Conservation (phyloP, 176 grass and related monocot genomes). For the Zea luxurians region DNA sequence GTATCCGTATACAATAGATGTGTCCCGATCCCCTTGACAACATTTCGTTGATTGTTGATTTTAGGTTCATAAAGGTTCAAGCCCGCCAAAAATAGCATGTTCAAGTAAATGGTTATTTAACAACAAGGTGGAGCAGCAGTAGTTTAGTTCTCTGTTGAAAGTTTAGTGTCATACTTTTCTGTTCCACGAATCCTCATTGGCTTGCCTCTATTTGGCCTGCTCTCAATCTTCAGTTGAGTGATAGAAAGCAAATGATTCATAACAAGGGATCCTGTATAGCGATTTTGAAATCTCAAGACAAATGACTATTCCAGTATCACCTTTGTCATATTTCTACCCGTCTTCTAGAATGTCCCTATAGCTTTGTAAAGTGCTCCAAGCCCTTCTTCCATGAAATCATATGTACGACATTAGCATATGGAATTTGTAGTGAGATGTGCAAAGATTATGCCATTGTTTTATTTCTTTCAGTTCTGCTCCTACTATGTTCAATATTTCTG, state of each 20-base stretch:
- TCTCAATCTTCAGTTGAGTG: conserved; percentile 51
- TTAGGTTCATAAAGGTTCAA: neutral
- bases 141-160: neutral
- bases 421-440: neutral
- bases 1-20: neutral
- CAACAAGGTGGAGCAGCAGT: neutral
- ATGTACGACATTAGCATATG: neutral
- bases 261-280: neutral
- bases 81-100: neutral
- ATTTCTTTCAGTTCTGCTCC: too few species aligned
- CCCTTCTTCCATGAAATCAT: conserved; percentile 43
- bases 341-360: conserved; percentile 52
- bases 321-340: conserved; percentile 57
- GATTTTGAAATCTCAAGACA: conserved; percentile 3
- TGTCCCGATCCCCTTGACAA: neutral
- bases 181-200: conserved; percentile 57
- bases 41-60: neutral
- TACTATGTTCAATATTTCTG: too few species aligned
- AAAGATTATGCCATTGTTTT: too few species aligned
- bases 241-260: conserved; percentile 1
- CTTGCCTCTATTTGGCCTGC: conserved; percentile 46
- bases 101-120: neutral
- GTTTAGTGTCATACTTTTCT: conserved; percentile 36
- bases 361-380: conserved; percentile 55
- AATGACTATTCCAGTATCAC: conserved; percentile 30